Conservation (phyloP, 75 land plant species). For the Selaginella moellendorffii region DNA sequence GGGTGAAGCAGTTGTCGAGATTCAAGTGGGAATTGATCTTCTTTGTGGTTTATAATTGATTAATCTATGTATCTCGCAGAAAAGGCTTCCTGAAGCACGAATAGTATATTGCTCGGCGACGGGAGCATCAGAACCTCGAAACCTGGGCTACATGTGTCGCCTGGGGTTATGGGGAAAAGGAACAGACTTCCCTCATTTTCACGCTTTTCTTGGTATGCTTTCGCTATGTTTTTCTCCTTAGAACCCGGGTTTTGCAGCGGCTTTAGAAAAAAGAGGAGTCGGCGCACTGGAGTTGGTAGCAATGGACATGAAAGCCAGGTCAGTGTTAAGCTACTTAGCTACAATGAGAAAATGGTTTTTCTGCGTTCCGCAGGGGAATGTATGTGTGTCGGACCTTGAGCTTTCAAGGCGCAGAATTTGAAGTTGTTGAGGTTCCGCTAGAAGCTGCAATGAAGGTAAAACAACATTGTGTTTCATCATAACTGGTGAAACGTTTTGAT, state of each 20-base stretch:
- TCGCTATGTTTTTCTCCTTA: not conserved
- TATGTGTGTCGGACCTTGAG: slow-evolving; percentile 94
- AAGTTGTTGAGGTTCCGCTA: slow-evolving; percentile 72
- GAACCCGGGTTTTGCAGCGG: slow-evolving; percentile 7
- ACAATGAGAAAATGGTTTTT: not conserved
- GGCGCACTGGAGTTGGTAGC: slow-evolving; percentile 98
- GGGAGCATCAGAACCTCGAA: slow-evolving; percentile 97
- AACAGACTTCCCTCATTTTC: slow-evolving; percentile 64
- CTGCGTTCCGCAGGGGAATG: slow-evolving; percentile 57
- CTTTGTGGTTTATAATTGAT: not conserved
- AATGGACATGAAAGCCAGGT: slow-evolving; percentile 99
- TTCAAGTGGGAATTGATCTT: slow-evolving; percentile 40
- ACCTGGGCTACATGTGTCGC: slow-evolving; percentile 94
- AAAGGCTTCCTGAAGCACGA: slow-evolving; percentile 66
- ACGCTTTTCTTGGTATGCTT: slow-evolving; percentile 53
- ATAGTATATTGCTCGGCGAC: slow-evolving; percentile 96
- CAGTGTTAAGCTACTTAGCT: not conserved
- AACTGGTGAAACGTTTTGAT: not conserved
- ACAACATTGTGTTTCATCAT: not conserved
- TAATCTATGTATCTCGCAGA: too few species aligned
- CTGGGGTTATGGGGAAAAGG: slow-evolving; percentile 95
- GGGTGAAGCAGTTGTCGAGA: slow-evolving; percentile 90
- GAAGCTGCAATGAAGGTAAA: slow-evolving; percentile 73
- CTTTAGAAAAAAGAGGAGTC: slow-evolving; percentile 92
- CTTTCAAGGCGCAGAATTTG: slow-evolving; percentile 85